Base-by-base conservation (phyloP, 2,329 filamentous ascomycete species). In the Pyricularia sp. region DNA sequence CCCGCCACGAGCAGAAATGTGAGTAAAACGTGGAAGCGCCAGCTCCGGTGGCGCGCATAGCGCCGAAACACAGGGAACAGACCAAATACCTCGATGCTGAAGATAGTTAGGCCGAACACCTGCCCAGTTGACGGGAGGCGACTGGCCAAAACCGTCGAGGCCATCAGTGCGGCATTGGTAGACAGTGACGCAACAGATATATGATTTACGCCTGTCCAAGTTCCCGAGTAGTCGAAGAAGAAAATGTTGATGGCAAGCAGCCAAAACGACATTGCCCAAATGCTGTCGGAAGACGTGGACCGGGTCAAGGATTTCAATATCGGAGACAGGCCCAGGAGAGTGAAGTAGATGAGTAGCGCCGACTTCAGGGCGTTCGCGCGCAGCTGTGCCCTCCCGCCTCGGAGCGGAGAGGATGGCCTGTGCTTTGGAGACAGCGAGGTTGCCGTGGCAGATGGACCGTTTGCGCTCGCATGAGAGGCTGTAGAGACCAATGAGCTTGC, bases 21-120 rank as follows among this genome's bases (percentile, higher is more conserved):
- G 26, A 97, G 81, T 0, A 84, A 72, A 3, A 94, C 81, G 74
- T 99, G 93, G 28, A 92, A 91, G 1, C 80, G 83, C 87, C 90
- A 94, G 66, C 88, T 92, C 49, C 89, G 84, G 73, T 93, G 88
- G 19, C 90, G 85, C 10, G 96, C 84, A 72, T 96, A 91, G 6
- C 93, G 84, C n/a, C 94, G 82, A 72, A 97, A 97, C 4, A 99
- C 93, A n/a, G 94, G 94, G 70, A 97, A 97, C 8, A 99, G 82
- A 0, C 93, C 94, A 75, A 97, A 99, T 1, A 99, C 91, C 74
- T 99, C 91, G 70, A 99, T 97, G 67, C 88, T 93, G 82, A 99
- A 97, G 6, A 99, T 84, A 0, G 93, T 97, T 33, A 99, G 80
- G 68, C 89, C 93, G 73, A 99, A 99, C 0, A 99, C 94, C 74